Evolutionary conservation across 148 eudicot species (phyloP).

Genomic region (Vaccinium corymbosum): DNA sequence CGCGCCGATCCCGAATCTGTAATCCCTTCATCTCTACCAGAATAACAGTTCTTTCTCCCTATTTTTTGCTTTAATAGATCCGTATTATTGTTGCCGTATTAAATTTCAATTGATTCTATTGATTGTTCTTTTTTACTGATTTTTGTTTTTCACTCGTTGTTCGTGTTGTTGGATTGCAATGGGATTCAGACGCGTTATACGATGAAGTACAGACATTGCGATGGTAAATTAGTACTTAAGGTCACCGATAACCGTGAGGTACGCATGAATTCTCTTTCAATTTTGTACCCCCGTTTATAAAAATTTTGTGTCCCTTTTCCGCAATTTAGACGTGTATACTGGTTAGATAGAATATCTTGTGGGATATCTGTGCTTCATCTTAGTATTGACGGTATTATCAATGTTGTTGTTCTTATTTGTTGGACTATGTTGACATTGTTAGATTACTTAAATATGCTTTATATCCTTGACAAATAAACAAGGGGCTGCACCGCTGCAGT

Average conservation of each 20-base stretch:
- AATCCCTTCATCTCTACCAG: slow-evolving; percentile 4
- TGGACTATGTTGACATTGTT: background rate
- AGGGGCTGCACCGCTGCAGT: background rate
- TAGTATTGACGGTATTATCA: background rate
- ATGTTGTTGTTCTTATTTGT: background rate
- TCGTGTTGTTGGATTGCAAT: background rate
- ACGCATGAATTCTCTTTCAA: background rate
- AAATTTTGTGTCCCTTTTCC: background rate
- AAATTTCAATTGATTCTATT: background rate
- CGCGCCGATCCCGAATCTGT: slow-evolving; percentile 74
- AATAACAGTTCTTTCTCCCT: background rate
- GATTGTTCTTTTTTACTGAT: background rate
- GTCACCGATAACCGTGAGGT: slow-evolving; percentile 91
- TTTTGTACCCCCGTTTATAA: background rate
- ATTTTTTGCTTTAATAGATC: background rate
- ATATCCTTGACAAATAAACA: background rate
- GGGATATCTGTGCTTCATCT: background rate
- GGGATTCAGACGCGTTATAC: slow-evolving; percentile 59
- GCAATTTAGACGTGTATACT: background rate
- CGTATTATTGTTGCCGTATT: background rate
- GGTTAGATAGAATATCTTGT: background rate
- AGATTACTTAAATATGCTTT: background rate
- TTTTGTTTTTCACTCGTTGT: background rate
- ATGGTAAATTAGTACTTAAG: slow-evolving; percentile 91
- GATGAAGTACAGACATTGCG: slow-evolving; percentile 87